These are phyloP conservation scores for Colletotrichum sp. DNA, from an alignment of 2,329 filamentous ascomycete species.

Conservation along the genomic window DNA sequence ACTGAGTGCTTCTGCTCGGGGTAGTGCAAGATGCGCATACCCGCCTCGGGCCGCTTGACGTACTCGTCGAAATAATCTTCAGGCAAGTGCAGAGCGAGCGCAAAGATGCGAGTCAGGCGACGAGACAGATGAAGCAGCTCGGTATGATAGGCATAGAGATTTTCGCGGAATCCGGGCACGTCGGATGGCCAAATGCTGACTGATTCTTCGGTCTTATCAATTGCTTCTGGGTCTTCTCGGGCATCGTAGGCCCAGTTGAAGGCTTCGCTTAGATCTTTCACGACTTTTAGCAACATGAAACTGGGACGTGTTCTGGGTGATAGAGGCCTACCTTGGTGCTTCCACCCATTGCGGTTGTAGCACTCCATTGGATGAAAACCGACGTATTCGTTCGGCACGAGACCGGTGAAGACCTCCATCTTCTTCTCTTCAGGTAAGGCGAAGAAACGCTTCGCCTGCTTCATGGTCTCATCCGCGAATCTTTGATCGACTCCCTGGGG, in stretches of 20 bases:
- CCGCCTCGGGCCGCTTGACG: constrained; percentile 34
- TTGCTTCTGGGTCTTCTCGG: constrained; percentile 28
- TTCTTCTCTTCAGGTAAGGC: constrained; percentile 47
- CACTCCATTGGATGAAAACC: constrained; percentile 40
- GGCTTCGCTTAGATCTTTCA: constrained; percentile 34
- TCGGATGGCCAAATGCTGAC: constrained; percentile 34
- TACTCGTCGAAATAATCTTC: constrained; percentile 45
- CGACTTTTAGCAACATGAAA: constrained; percentile 16
- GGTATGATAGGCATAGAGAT: constrained; percentile 37
- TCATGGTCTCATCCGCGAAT: constrained; percentile 34
- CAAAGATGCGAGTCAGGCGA: constrained; percentile 42
- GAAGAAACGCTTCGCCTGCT: constrained; percentile 47
- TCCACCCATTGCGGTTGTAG: constrained; percentile 45
- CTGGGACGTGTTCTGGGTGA: background rate
- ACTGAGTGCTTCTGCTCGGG: constrained; percentile 32
- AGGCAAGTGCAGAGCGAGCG: constrained; percentile 42
- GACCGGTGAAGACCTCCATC: constrained; percentile 48
- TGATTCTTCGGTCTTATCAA: constrained; percentile 28
- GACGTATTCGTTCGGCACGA: constrained; percentile 37
- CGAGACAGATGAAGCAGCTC: constrained; percentile 40
- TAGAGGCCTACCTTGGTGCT: constrained; percentile 32
- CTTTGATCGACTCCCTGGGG: constrained; percentile 30
- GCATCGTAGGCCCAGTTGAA: constrained; percentile 40
- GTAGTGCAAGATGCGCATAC: constrained; percentile 45
- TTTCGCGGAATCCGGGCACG: constrained; percentile 38